A percentile compares a stretch with the other conserved stretches of the same genome.
Evolutionary conservation across 495 filamentous ascomycete genomes (phyloP).

Genomic region (Gamarada debralockiae): DNA sequence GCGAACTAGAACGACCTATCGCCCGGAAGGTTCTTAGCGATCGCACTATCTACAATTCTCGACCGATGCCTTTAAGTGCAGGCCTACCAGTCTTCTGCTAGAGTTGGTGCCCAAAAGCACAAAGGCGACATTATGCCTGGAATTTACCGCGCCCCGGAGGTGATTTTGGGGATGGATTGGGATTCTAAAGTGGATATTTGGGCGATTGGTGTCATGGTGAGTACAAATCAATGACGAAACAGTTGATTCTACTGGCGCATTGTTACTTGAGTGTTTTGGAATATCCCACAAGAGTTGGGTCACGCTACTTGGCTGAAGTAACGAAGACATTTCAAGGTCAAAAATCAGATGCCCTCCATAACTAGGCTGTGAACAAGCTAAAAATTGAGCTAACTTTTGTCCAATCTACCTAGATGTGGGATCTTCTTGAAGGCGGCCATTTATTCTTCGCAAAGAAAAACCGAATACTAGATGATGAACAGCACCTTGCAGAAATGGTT

Average conservation of each 20-base stretch:
- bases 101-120: constrained; percentile 15
- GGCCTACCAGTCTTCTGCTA: constrained; percentile 21
- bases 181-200: constrained; percentile 40
- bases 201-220: constrained; percentile 42
- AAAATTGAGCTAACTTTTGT: constrained; percentile 20
- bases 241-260: constrained; percentile 10
- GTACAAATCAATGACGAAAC: constrained; percentile 21
- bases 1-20: constrained; percentile 17
- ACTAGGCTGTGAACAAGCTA: constrained; percentile 19
- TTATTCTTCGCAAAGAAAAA: constrained; percentile 24
- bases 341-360: constrained; percentile 16
- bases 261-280: constrained; percentile 14
- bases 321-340: constrained; percentile 19
- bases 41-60: constrained; percentile 24
- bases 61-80: constrained; percentile 17
- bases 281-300: constrained; percentile 7
- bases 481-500: constrained; percentile 29
- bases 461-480: constrained; percentile 21
- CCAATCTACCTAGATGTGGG: constrained; percentile 25
- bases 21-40: constrained; percentile 22
- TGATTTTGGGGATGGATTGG: constrained; percentile 43
- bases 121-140: constrained; percentile 33
- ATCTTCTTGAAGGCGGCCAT: constrained; percentile 25
- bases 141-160: constrained; percentile 44
- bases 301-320: constrained; percentile 14